Evolutionary conservation across 768 basidiomycete genomes (phyloP).

Genomic region (Paxillus rubicundulus): DNA sequence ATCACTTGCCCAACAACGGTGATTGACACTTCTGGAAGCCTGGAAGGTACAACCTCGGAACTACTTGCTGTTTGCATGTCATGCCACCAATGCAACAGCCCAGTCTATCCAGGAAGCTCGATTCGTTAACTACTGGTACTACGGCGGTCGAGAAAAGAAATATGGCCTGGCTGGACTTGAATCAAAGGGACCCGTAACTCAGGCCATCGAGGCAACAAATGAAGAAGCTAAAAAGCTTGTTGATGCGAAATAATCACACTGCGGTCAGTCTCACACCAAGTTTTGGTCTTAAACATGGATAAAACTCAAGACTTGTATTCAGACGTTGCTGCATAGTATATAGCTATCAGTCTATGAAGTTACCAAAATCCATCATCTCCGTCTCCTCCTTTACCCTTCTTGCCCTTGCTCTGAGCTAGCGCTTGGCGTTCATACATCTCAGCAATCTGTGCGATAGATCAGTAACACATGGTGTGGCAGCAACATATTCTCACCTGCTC

Average conservation of each 20-base stretch:
- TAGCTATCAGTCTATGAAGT: slow-evolving; percentile 18
- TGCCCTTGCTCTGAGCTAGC: slow-evolving; percentile 72
- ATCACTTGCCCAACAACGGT: neutral
- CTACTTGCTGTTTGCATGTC: slow-evolving; percentile 93
- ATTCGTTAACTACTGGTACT: slow-evolving; percentile 88
- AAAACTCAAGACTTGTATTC: neutral
- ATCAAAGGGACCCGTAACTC: slow-evolving; percentile 42
- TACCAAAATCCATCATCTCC: slow-evolving; percentile 81
- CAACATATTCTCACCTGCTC: slow-evolving; percentile 65
- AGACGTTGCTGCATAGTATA: slow-evolving; percentile 18
- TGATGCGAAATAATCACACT: slow-evolving; percentile 17
- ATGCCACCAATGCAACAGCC: slow-evolving; percentile 85
- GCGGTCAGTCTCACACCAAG: slow-evolving; percentile 1
- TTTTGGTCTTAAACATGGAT: neutral
- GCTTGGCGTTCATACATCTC: slow-evolving; percentile 93
- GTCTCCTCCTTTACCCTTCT: slow-evolving; percentile 60
- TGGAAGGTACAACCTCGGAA: slow-evolving; percentile 97
- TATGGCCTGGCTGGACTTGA: slow-evolving; percentile 37
- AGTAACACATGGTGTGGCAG: slow-evolving; percentile 1
- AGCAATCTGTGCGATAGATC: slow-evolving; percentile 55
- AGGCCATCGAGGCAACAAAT: slow-evolving; percentile 47
- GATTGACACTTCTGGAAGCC: slow-evolving; percentile 44
- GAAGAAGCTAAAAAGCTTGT: slow-evolving; percentile 41
- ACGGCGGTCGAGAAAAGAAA: slow-evolving; percentile 81
- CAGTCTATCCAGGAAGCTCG: slow-evolving; percentile 82